Evolutionary conservation across 345 rosid species (phyloP).

Genomic region (Bretschneidera sinensis): DNA sequence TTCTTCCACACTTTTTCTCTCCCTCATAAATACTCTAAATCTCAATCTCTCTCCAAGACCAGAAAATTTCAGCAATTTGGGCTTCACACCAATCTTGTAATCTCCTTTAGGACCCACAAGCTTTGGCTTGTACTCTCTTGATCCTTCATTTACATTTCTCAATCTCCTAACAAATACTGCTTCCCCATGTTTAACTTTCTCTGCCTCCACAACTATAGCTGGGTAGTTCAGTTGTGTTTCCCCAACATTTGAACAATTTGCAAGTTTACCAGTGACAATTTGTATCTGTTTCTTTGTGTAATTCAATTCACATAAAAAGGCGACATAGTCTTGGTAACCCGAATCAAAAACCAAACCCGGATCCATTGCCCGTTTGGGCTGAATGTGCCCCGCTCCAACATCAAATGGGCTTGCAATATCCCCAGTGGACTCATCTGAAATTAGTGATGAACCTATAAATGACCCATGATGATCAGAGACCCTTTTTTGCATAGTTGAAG

Average conservation of each 20-base stretch:
- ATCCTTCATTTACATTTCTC: not conserved
- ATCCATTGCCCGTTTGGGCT: no score
- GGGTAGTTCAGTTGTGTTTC: conserved; percentile 7
- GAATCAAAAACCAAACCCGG: no score
- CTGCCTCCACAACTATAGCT: conserved; percentile 1
- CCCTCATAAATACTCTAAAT: conserved; percentile 2
- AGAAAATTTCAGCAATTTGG: not conserved
- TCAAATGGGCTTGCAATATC: no score
- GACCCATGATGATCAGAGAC: no score
- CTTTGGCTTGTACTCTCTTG: not conserved
- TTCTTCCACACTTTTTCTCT: not conserved
- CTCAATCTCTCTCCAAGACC: not conserved
- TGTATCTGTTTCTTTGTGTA: no score
- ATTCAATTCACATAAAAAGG: no score
- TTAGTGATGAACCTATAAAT: not conserved
- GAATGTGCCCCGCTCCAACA: no score
- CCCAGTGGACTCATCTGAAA: conserved; percentile 5
- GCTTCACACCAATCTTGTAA: conserved; percentile 7
- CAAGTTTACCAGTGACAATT: not conserved
- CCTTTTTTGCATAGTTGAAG: no score
- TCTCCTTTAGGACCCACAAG: conserved; percentile 10
- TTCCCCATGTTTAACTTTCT: not conserved
- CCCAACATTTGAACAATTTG: conserved; percentile 4
- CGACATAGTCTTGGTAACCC: no score
- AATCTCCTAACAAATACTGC: not conserved